Percentiles rank a stretch among this genome's conserved stretches.
phyloP scores from a whole-genome alignment of 305 asterid genomes.

The Fraxinus sp. region DNA sequence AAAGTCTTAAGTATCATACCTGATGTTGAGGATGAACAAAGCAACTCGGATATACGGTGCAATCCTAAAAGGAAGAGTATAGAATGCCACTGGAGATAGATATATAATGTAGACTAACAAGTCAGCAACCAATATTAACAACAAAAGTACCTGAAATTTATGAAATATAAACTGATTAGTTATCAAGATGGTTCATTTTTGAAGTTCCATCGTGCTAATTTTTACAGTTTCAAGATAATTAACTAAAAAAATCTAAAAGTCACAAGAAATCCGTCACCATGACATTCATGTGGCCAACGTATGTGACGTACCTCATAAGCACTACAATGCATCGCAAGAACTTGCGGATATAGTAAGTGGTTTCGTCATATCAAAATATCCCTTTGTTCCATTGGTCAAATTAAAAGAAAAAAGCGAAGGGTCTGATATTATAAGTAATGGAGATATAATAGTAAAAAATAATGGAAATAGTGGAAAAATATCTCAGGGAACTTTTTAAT shows the following conservation, averaged over 20 bases:
- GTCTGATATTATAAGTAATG: not conserved
- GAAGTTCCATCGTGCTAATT: not conserved
- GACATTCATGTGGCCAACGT: not conserved
- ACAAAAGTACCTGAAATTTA: constrained; percentile 57
- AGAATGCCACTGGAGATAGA: constrained; percentile 66
- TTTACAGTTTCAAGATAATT: not conserved
- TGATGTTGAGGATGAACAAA: constrained; percentile 65
- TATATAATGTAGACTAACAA: constrained; percentile 49
- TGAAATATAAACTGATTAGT: not conserved
- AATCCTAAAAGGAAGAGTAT: constrained; percentile 72
- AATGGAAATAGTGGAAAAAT: not conserved
- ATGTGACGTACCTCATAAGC: not conserved
- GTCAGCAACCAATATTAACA: constrained; percentile 66
- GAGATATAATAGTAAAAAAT: not conserved
- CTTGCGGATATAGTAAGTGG: not conserved
- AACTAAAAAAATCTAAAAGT: not conserved
- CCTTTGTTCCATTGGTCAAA: not conserved
- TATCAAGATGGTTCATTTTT: constrained; percentile 4
- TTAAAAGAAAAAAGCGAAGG: not conserved
- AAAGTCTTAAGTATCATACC: constrained; percentile 41
- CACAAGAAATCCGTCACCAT: not conserved
- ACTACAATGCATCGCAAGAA: not conserved
- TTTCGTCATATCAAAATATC: not conserved
- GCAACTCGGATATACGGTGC: constrained; percentile 85
- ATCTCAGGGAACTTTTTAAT: not conserved